Evolutionary conservation across 345 rosid species (phyloP), one percentile per base, ranked within the genome.

Genomic region (Brassica nigra): DNA sequence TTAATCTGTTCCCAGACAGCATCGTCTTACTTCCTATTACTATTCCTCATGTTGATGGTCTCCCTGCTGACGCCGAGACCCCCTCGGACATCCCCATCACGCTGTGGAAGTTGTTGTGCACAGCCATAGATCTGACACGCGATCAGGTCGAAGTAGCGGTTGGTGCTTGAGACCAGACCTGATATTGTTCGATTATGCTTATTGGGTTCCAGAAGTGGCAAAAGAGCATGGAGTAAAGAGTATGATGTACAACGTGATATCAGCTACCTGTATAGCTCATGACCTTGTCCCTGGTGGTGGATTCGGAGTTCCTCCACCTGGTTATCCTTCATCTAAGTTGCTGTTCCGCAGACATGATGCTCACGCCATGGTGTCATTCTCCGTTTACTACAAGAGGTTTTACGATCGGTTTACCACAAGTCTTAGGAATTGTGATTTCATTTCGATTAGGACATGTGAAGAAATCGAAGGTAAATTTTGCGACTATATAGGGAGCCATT

Each of bases 381-480:
- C 37, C 76, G 47, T 3, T 65, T 70, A 4, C 27, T 31, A 5
- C 77, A 83, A 80, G 71, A 70, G 78, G 31, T 18, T 83, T 18
- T 34, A 14, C 14, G 20, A 76, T 0, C 76, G 85, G 6, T 0
- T 73, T 20, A 37, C 27, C 1, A 68, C 76, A 16, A 29, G 78
- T 42, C 30, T 78, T 55, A 65, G 3, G 63, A 75, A 65, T 27
- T 82, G 86, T 3, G 90, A 85, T 68, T 81, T 79, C 2, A 78
- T 89, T 9, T 80, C 81, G 1, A 28, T 77, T 0, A 83, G 90
- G 71, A 85, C 88, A 0, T 83, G 76, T 37, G 0, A 49, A 5
- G 90, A 85, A 74, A 28, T 83, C 2, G 87, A 87, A 79, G 86
- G 81, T 28, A 71, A 81, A 2, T 80, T 82, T 20, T 86, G 88